Conservation (phyloP, 495 filamentous ascomycete species). For the Penicillium roqueforti region DNA sequence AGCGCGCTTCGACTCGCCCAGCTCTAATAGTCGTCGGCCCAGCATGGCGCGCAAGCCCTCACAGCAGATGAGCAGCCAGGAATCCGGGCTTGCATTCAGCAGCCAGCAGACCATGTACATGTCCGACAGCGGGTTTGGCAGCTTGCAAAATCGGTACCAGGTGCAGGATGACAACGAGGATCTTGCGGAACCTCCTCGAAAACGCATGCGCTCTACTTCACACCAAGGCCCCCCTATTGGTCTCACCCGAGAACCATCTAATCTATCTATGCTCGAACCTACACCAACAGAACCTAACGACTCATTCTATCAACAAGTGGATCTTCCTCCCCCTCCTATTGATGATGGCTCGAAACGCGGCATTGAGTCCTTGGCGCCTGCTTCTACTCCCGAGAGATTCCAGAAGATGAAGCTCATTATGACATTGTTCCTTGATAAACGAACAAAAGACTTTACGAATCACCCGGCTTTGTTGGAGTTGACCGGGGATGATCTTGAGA, state of each 20-base stretch:
- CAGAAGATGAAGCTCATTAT: constrained; percentile 75
- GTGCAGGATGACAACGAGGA: constrained; percentile 53
- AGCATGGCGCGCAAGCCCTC: constrained; percentile 51
- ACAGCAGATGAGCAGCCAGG: constrained; percentile 60
- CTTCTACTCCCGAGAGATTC: constrained; percentile 60
- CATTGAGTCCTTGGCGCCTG: constrained; percentile 65
- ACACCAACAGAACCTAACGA: constrained; percentile 86
- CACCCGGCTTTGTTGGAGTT: constrained; percentile 66
- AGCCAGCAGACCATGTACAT: constrained; percentile 68
- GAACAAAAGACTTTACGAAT: constrained; percentile 57
- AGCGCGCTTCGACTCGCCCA: constrained; percentile 83
- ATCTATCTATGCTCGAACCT: constrained; percentile 42
- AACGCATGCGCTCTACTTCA: constrained; percentile 61
- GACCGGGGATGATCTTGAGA: constrained; percentile 78
- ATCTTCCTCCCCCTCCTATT: constrained; percentile 45
- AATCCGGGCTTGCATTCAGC: constrained; percentile 49
- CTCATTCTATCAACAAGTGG: constrained; percentile 68
- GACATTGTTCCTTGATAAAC: constrained; percentile 78
- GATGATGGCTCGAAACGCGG: constrained; percentile 54
- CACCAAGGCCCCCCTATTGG: constrained; percentile 43
- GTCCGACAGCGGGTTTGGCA: constrained; percentile 62
- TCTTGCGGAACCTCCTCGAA: constrained; percentile 74
- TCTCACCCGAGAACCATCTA: constrained; percentile 36
- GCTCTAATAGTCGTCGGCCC: constrained; percentile 47
- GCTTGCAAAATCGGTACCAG: constrained; percentile 42